A percentile compares a stretch with the other conserved stretches of the same genome.
Conservation (phyloP, 352 stramenopile genomes). For the Phytopythium kandeliae region DNA sequence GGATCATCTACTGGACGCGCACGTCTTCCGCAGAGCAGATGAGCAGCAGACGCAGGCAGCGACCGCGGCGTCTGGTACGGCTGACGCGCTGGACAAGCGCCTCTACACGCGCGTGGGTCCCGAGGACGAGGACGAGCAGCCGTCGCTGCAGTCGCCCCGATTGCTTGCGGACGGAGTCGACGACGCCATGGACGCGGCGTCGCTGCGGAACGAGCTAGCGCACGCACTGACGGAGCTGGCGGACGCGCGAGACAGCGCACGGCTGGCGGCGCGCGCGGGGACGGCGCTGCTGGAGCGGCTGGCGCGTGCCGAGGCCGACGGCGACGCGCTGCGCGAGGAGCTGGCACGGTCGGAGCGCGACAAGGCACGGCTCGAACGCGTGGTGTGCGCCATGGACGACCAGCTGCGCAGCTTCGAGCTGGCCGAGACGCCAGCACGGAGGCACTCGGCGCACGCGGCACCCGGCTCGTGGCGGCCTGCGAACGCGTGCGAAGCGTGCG, state of each 20-base stretch:
- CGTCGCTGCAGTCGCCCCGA: neutral
- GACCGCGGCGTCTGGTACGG: conserved; percentile 5
- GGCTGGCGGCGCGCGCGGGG: conserved; percentile 40
- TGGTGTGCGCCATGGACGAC: neutral
- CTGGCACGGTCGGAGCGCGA: conserved; percentile 11
- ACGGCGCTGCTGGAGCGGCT: conserved; percentile 38
- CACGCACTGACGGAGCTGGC: conserved; percentile 37
- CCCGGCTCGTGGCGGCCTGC: neutral
- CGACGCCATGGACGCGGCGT: neutral
- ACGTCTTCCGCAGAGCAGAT: conserved; percentile 5
- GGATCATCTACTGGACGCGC: no score
- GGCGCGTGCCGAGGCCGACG: conserved; percentile 13
- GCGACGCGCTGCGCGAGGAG: neutral
- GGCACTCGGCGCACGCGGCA: neutral
- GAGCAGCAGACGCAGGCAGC: conserved; percentile 1
- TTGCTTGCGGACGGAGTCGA: neutral
- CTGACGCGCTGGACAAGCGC: neutral
- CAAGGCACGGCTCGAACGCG: conserved; percentile 12
- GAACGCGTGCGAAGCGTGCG: neutral
- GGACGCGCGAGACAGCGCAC: conserved; percentile 33
- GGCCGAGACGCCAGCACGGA: neutral
- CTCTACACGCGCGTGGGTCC: neutral
- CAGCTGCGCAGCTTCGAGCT: conserved; percentile 1
- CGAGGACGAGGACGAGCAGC: conserved; percentile 8
- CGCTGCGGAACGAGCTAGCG: conserved; percentile 30